Base-by-base conservation (phyloP, 345 rosid species). In the Brassica nigra region DNA sequence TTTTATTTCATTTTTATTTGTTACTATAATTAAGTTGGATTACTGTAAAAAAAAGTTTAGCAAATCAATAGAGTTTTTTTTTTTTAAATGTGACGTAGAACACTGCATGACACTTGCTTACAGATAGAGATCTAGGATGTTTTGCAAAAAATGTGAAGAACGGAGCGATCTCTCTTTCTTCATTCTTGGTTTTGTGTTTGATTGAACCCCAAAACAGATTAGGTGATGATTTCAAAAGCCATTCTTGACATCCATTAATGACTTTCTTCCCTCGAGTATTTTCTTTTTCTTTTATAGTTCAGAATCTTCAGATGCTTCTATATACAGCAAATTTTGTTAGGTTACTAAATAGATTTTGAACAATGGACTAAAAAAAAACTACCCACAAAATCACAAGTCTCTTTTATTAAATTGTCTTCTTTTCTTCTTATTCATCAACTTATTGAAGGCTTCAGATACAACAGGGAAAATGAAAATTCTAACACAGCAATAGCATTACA, bases 141-240 rank as follows among this genome's bases (percentile, higher is more conserved):
- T 3, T 18, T 18, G 18, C 18, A 18, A 31, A 31, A 31, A 31
- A 31, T 4, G 34, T 3, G 0, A 31, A 31, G 34, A 31, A 31
- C 34, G 34, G 34, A 31, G 5, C 34, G 34, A 31, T 31, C 34
- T 31, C 34, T 52, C 58, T 4, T 16, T 58, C 15, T 68, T 66
- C 42, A 0, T 65, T 74, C 28, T 71, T 55, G 34, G 18, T 55
- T 64, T 30, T 73, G 30, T 71, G 78, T 71, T 62, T 47, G 6
- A 70, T 83, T 18, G 73, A 78, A 67, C 68, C 74, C 64, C 18
- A 79, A 73, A 61, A 52, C 92, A 89, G 92, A 83, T 83, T 83
- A 82, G 89, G 89, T 31, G 34, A 34, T 30, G 92, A 89, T 68
- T 29, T 61, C 62, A 91, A 86, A 86, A 91, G 87, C 64, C 85